Percentiles rank a stretch among this genome's conserved stretches.
Conservation (phyloP, 805 yeast genomes). For the Allodekkera sacchari region DNA sequence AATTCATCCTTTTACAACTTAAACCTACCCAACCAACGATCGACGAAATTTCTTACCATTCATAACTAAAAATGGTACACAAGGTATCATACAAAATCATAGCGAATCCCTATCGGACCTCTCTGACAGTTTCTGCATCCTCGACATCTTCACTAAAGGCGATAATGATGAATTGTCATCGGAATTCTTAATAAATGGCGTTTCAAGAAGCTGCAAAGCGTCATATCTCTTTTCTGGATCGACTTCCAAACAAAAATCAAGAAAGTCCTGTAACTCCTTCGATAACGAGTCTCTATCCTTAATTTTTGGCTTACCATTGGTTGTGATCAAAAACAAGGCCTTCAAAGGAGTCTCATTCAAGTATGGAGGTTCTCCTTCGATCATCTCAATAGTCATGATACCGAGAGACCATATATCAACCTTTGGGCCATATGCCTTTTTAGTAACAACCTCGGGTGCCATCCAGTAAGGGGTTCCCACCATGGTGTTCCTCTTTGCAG, state of each 20-base stretch:
- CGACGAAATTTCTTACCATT: no score
- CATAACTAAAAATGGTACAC: no score
- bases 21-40: no score
- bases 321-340: slow-evolving; percentile 69
- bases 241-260: slow-evolving; percentile 74
- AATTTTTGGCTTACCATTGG: slow-evolving; percentile 74
- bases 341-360: slow-evolving; percentile 71
- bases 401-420: slow-evolving; percentile 82
- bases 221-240: slow-evolving; percentile 74
- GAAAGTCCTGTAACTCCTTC: slow-evolving; percentile 54
- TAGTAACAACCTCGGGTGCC: slow-evolving; percentile 83
- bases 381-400: slow-evolving; percentile 82
- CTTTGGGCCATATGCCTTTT: slow-evolving; percentile 73
- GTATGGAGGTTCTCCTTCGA: slow-evolving; percentile 80
- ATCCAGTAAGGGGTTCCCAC: slow-evolving; percentile 88
- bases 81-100: no score
- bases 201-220: slow-evolving; percentile 62
- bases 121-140: slow-evolving; percentile 47
- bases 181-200: slow-evolving; percentile 55
- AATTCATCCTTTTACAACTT: no score
- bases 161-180: slow-evolving; percentile 56
- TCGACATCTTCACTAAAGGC: slow-evolving; percentile 67
- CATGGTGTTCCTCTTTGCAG: slow-evolving; percentile 74
- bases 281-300: slow-evolving; percentile 70
- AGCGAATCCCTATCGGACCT: slow-evolving; percentile 19